Evolutionary conservation across 2,329 filamentous ascomycete species (phyloP).

Genomic region (Talaromyces sp.): DNA sequence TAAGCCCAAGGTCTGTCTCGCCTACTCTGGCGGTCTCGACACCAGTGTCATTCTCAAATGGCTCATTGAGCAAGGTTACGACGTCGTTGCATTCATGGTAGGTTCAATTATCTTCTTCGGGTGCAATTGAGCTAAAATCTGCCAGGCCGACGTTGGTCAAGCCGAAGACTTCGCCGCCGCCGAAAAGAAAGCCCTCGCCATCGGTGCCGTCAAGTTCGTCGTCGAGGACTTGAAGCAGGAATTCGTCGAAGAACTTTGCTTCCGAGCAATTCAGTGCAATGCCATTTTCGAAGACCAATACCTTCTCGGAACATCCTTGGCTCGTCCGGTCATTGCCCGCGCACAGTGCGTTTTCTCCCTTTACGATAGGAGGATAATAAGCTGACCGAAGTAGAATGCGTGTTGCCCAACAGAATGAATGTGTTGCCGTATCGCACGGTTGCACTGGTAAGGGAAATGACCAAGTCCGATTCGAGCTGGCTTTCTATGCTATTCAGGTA

Average conservation of each 20-base stretch:
- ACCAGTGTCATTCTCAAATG: slow-evolving; percentile 43
- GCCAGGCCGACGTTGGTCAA: slow-evolving; percentile 62
- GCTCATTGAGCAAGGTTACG: slow-evolving; percentile 53
- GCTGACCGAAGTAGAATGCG: slow-evolving; percentile 25
- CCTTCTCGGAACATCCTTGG: slow-evolving; percentile 38
- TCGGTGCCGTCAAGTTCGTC: slow-evolving; percentile 66
- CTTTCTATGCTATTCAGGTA: slow-evolving; percentile 48
- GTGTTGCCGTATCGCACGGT: slow-evolving; percentile 46
- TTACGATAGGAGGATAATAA: no score
- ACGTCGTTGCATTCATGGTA: slow-evolving; percentile 59
- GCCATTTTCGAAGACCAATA: slow-evolving; percentile 64
- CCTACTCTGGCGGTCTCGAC: slow-evolving; percentile 42
- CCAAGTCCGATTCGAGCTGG: slow-evolving; percentile 52
- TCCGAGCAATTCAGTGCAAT: slow-evolving; percentile 71
- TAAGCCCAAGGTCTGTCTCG: slow-evolving; percentile 23
- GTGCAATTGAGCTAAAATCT: background rate
- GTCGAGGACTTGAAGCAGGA: slow-evolving; percentile 66
- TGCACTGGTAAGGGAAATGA: slow-evolving; percentile 52
- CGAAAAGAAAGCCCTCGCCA: slow-evolving; percentile 67
- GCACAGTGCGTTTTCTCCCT: slow-evolving; percentile 32
- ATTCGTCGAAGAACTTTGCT: slow-evolving; percentile 79
- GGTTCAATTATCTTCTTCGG: background rate
- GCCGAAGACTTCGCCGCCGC: slow-evolving; percentile 70
- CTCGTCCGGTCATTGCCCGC: slow-evolving; percentile 50
- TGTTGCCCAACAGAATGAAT: slow-evolving; percentile 45